phyloP scores from a whole-genome alignment of 1,139 yeast genomes.

The Kluyveromyces sp. region DNA sequence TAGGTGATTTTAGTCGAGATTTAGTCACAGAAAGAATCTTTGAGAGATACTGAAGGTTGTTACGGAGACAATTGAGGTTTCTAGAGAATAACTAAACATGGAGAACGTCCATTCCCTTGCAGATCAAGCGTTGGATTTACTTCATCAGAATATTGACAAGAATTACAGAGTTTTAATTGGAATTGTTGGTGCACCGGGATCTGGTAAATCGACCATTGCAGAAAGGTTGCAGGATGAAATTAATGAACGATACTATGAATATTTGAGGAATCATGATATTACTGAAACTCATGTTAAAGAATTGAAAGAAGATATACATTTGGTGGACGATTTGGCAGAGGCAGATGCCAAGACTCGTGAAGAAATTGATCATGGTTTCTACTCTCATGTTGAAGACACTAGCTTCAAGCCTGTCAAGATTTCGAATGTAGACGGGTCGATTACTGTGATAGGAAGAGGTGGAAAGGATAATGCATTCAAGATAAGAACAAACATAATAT shows the following conservation, averaged over 20 bases:
- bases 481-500: slow-evolving; percentile 7
- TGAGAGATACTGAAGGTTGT: too few species aligned
- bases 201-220: slow-evolving; percentile 72
- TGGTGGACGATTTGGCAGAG: slow-evolving; percentile 14
- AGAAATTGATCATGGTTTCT: slow-evolving; percentile 34
- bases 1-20: too few species aligned
- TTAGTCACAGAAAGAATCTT: too few species aligned
- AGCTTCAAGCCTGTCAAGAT: slow-evolving; percentile 24
- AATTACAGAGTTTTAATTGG: slow-evolving; percentile 45
- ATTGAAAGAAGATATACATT: not conserved
- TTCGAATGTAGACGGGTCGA: slow-evolving; percentile 5
- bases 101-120: slow-evolving; percentile 12
- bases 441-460: slow-evolving; percentile 30
- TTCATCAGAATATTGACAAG: slow-evolving; percentile 14
- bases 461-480: slow-evolving; percentile 25
- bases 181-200: slow-evolving; percentile 73
- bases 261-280: slow-evolving; percentile 1
- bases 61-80: not conserved
- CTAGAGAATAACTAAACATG: slow-evolving; percentile 5
- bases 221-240: slow-evolving; percentile 36
- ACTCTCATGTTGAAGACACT: slow-evolving; percentile 44
- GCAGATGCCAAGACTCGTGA: slow-evolving; percentile 25
- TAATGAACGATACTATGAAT: slow-evolving; percentile 23
- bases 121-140: slow-evolving; percentile 13
- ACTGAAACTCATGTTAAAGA: not conserved